Conservation (phyloP, 305 asterid species). For the Caryopteris hybrid region DNA sequence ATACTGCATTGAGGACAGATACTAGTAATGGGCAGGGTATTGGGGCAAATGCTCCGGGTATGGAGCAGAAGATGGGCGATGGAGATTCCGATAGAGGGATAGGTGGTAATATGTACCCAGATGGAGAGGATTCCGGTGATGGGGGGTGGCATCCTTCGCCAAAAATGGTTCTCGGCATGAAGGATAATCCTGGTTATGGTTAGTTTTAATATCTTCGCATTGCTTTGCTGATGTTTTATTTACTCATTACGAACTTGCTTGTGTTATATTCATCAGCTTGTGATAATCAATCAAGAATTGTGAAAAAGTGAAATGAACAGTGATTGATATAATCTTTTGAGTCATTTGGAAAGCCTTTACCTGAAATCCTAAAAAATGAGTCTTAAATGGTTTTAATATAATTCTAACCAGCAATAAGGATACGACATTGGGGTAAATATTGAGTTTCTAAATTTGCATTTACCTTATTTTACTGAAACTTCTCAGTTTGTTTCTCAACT, state of each 20-base stretch:
- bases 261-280: not conserved
- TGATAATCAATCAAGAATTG: not conserved
- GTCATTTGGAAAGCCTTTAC: not conserved
- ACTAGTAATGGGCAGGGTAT: constrained; percentile 32
- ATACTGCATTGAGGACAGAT: constrained; percentile 24
- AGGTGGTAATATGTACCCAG: constrained; percentile 34
- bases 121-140: constrained; percentile 50
- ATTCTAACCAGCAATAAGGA: not conserved
- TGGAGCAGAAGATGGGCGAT: constrained; percentile 49
- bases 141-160: constrained; percentile 60
- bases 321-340: not conserved
- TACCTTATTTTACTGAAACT: not conserved
- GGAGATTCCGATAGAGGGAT: constrained; percentile 35
- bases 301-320: not conserved
- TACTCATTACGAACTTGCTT: not conserved
- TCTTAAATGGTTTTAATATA: not conserved
- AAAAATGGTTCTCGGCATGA: constrained; percentile 53
- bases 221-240: not conserved
- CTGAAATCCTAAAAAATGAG: not conserved
- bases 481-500: too few species aligned
- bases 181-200: constrained; percentile 92
- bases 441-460: constrained; percentile 8
- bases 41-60: constrained; percentile 27
- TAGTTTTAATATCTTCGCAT: constrained; percentile 20
- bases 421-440: not conserved